Percentiles rank a stretch among this genome's conserved stretches.
These are phyloP conservation scores for Simplicillium aogashimaense DNA, from an alignment of 2,329 filamentous ascomycete genomes.

Conservation along the genomic window DNA sequence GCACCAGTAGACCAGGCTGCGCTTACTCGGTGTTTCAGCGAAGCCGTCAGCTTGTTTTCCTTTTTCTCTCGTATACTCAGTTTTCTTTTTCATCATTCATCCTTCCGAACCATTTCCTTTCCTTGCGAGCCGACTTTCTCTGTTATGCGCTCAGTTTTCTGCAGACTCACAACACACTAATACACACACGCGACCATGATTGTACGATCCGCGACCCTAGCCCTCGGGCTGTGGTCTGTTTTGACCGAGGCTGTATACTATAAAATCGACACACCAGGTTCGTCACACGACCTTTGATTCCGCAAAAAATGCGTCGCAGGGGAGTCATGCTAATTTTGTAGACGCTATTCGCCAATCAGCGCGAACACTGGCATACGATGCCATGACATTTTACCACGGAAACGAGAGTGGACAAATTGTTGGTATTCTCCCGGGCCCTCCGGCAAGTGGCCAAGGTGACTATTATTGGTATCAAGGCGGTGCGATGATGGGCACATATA, in stretches of 20 bases:
- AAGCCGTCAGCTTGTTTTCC: too few relatives aligned
- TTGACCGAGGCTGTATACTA: constrained; percentile 10
- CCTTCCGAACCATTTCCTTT: too few relatives aligned
- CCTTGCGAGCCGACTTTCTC: too few relatives aligned
- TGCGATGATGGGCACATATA: constrained; percentile 19
- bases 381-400: constrained; percentile 40
- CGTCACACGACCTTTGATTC: not conserved
- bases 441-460: constrained; percentile 15
- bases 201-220: too few relatives aligned
- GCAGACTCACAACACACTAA: too few relatives aligned
- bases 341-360: constrained; percentile 36
- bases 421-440: constrained; percentile 48
- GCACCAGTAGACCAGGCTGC: too few relatives aligned
- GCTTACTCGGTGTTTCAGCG: too few relatives aligned
- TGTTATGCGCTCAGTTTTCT: too few relatives aligned
- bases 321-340: constrained; percentile 11
- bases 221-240: not conserved
- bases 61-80: too few relatives aligned
- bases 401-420: constrained; percentile 42
- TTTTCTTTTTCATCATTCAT: too few relatives aligned
- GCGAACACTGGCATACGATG: constrained; percentile 35
- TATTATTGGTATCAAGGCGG: constrained; percentile 26
- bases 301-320: not conserved
- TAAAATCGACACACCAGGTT: constrained; percentile 21
- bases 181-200: too few relatives aligned